Conservation (phyloP, 148 eudicot species). For the Camellia sinensis region DNA sequence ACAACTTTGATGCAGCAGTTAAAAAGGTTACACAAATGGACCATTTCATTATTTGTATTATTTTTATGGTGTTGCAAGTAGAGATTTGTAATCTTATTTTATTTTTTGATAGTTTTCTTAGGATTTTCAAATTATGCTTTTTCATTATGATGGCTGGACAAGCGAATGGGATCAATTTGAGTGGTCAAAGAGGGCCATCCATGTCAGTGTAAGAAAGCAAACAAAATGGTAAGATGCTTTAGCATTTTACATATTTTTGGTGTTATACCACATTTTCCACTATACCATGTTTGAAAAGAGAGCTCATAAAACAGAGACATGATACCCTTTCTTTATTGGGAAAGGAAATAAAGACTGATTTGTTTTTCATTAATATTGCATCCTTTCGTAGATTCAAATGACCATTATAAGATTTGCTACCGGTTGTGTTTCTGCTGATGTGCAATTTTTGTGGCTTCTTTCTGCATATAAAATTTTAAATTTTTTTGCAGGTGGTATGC, state of each 20-base stretch:
- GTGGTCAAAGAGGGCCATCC: slow-evolving; percentile 86
- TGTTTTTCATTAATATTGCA: neutral
- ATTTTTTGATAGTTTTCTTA: slow-evolving; percentile 65
- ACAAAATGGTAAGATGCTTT: slow-evolving; percentile 33
- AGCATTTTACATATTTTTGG: neutral
- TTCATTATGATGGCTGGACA: slow-evolving; percentile 85
- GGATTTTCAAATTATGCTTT: slow-evolving; percentile 83
- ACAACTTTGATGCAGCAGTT: slow-evolving; percentile 67
- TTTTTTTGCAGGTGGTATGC: slow-evolving; percentile 70
- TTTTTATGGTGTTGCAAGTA: neutral
- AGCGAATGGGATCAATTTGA: slow-evolving; percentile 90
- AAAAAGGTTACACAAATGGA: slow-evolving; percentile 52
- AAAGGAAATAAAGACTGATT: neutral
- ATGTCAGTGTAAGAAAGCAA: slow-evolving; percentile 55
- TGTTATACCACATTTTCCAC: neutral
- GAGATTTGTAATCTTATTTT: slow-evolving; percentile 10
- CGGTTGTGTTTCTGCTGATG: neutral
- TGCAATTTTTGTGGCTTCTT: neutral
- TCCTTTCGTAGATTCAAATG: neutral
- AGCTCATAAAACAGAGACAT: neutral
- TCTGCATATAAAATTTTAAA: neutral
- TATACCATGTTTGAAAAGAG: neutral
- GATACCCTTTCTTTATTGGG: neutral
- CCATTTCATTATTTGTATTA: neutral
- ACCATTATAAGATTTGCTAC: neutral